phyloP scores from a whole-genome alignment of 2,329 filamentous ascomycete species.

The Fusarium buharicum region DNA sequence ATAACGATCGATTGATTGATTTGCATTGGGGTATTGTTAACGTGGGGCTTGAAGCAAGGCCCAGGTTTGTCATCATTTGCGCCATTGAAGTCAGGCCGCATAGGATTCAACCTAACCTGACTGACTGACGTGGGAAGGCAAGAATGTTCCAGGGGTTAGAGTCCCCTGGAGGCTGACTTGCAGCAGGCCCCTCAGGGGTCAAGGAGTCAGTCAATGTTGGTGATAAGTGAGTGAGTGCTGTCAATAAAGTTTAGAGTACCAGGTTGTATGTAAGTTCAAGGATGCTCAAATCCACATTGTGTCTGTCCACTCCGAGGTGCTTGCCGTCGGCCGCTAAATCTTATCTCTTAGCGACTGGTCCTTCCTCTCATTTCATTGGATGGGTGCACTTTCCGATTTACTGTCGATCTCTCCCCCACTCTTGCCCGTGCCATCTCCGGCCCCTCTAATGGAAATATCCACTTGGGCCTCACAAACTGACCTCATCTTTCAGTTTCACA shows the following conservation, averaged over 20 bases:
- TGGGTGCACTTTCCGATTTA: background rate
- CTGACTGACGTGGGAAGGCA: conserved; percentile 3
- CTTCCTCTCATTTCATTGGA: conserved; percentile 5
- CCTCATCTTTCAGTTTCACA: conserved; percentile 2
- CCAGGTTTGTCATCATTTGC: conserved; percentile 4
- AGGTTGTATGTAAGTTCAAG: background rate
- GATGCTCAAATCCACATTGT: background rate
- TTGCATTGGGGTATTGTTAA: background rate
- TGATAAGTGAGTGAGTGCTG: too few relatives aligned
- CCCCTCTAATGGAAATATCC: conserved; percentile 10
- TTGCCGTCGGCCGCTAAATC: conserved; percentile 31
- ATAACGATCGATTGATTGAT: conserved; percentile 27
- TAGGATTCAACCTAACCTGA: background rate
- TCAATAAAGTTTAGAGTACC: conserved; percentile 13
- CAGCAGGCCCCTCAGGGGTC: conserved; percentile 2
- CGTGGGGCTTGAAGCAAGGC: conserved; percentile 11
- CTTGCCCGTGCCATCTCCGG: conserved; percentile 23
- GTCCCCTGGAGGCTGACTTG: background rate
- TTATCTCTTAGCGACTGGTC: conserved; percentile 12
- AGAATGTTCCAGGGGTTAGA: conserved; percentile 2
- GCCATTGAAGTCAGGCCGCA: background rate
- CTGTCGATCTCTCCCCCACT: conserved; percentile 9
- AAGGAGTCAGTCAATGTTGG: too few relatives aligned
- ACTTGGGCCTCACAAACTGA: conserved; percentile 9
- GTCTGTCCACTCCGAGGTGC: background rate